Evolutionary conservation across 1,139 yeast species (phyloP).

Genomic region (Scheffersomyces illinoinensis): DNA sequence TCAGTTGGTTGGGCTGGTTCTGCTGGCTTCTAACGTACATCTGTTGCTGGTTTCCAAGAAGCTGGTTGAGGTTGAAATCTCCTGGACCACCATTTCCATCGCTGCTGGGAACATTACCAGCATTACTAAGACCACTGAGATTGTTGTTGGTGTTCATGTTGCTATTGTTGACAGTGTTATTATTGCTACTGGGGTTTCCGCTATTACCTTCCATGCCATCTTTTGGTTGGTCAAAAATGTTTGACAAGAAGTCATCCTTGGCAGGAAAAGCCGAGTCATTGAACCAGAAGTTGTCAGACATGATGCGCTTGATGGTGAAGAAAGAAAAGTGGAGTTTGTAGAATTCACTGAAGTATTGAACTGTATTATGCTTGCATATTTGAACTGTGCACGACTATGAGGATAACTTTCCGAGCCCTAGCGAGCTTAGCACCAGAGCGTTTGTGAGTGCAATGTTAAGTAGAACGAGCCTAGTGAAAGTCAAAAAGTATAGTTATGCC

Average conservation of each 20-base stretch:
- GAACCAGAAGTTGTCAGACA: constrained; percentile 48
- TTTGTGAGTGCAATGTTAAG: neutral
- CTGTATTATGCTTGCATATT: neutral
- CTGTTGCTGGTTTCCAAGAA: constrained; percentile 9
- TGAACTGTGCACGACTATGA: neutral
- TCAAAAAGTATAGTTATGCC: neutral
- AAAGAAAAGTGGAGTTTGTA: neutral
- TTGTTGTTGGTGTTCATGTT: constrained; percentile 10
- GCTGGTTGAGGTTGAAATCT: constrained; percentile 14
- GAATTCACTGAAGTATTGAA: neutral
- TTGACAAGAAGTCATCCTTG: constrained; percentile 37
- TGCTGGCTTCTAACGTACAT: constrained; percentile 25
- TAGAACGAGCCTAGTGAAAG: neutral
- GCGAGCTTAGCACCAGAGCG: neutral
- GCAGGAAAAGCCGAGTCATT: constrained; percentile 39
- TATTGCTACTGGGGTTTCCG: constrained; percentile 9
- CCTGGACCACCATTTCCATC: constrained; percentile 6
- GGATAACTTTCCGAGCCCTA: neutral
- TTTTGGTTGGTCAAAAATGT: constrained; percentile 30
- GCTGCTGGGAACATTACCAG: constrained; percentile 4
- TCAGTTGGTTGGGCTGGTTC: constrained; percentile 10
- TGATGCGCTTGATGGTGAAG: constrained; percentile 9
- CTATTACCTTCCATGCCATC: neutral
- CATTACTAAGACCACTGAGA: neutral
- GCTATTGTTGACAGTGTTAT: constrained; percentile 7